Conservation (phyloP, 305 asterid genomes). For the Fraxinus latifolia region DNA sequence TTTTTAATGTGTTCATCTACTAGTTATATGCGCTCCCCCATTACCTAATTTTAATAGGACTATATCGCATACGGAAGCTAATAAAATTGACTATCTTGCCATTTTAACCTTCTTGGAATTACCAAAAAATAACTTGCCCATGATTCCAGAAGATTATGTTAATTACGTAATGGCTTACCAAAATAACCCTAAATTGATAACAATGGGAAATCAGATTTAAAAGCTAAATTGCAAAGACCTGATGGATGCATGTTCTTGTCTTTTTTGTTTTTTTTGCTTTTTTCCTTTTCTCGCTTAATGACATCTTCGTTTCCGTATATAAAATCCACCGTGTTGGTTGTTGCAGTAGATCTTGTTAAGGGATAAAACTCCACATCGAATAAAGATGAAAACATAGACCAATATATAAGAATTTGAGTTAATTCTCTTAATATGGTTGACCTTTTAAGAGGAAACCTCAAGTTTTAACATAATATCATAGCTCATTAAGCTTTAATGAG, state of each 20-base stretch:
- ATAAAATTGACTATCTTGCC: not conserved
- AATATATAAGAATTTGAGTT: not conserved
- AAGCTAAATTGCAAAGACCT: not conserved
- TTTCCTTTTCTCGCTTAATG: not conserved
- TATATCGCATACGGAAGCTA: not conserved
- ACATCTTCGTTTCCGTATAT: not conserved
- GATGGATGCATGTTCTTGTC: not conserved
- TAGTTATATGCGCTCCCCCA: not conserved
- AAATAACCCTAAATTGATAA: not conserved
- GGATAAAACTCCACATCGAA: not conserved
- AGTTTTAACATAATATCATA: no score
- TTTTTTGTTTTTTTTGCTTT: not conserved
- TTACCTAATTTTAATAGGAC: not conserved
- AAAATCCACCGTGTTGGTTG: not conserved
- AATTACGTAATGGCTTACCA: not conserved
- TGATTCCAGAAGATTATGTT: not conserved
- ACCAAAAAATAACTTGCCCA: not conserved
- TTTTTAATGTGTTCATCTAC: not conserved
- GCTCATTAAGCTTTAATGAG: not conserved
- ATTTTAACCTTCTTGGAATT: not conserved
- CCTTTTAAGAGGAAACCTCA: not conserved
- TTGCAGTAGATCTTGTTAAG: not conserved
- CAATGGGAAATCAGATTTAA: not conserved
- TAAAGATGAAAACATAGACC: not conserved
- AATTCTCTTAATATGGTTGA: not conserved